A percentile compares a stretch with the other conserved stretches of the same genome.
phyloP scores from a whole-genome alignment of 2,329 filamentous ascomycete genomes.

The Epichloe typhina region DNA sequence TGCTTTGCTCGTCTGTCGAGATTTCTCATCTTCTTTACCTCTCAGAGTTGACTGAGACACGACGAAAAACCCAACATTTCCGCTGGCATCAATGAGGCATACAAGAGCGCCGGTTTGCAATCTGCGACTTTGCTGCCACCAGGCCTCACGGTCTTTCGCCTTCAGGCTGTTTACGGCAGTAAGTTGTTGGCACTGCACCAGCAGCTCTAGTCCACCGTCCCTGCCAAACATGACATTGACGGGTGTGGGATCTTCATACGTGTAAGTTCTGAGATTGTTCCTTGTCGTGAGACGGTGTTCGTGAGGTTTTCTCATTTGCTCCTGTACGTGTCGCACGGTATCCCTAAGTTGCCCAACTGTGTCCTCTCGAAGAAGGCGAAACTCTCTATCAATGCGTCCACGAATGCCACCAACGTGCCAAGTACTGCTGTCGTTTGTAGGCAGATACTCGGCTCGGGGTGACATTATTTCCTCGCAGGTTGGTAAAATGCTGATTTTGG shows the following conservation, averaged over 20 bases:
- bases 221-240: slow-evolving; percentile 22
- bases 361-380: slow-evolving; percentile 42
- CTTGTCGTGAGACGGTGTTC: slow-evolving; percentile 5
- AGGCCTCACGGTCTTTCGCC: slow-evolving; percentile 24
- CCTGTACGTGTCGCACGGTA: slow-evolving; percentile 27
- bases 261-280: slow-evolving; percentile 16
- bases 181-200: slow-evolving; percentile 33
- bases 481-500: slow-evolving; percentile 34
- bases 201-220: slow-evolving; percentile 28
- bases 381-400: slow-evolving; percentile 40
- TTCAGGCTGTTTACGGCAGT: slow-evolving; percentile 10
- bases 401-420: slow-evolving; percentile 26
- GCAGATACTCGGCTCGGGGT: slow-evolving; percentile 29
- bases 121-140: slow-evolving; percentile 37
- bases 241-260: slow-evolving; percentile 17
- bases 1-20: slow-evolving; percentile 5
- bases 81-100: slow-evolving; percentile 30
- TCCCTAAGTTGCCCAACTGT: slow-evolving; percentile 40
- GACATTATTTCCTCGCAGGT: slow-evolving; percentile 34
- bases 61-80: slow-evolving; percentile 28
- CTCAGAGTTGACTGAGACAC: slow-evolving; percentile 17
- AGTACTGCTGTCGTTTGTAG: slow-evolving; percentile 21
- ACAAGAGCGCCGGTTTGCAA: slow-evolving; percentile 36
- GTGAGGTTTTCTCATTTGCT: slow-evolving; percentile 15
- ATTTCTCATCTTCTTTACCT: slow-evolving; percentile 6